Percentiles rank a stretch among this genome's conserved stretches.
These are phyloP conservation scores for Leishmania tropica DNA, from an alignment of 208 protist species.

Conservation along the genomic window DNA sequence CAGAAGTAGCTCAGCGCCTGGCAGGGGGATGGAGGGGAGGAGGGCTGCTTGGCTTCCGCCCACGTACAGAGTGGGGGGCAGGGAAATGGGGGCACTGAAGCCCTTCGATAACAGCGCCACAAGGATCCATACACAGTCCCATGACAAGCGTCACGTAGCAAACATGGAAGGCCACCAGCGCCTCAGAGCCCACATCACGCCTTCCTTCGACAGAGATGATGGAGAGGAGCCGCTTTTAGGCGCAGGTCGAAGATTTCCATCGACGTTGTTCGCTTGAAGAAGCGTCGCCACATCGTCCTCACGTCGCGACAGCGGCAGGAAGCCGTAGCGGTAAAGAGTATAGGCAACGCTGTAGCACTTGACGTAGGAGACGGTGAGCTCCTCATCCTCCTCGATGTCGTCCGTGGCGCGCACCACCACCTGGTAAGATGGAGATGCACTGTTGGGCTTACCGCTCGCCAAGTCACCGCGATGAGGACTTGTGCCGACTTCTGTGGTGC, in stretches of 20 bases:
- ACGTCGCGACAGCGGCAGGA: constrained; percentile 45
- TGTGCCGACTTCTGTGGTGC: not conserved
- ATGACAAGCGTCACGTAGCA: not conserved
- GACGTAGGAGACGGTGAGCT: constrained; percentile 52
- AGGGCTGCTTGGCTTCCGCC: not conserved
- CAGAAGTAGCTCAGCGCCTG: not conserved
- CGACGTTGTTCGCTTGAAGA: constrained; percentile 13
- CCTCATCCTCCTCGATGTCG: constrained; percentile 49
- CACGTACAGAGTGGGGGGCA: not conserved
- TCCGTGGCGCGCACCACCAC: constrained; percentile 41
- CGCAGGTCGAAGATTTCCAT: constrained; percentile 3
- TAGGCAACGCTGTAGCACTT: constrained; percentile 72
- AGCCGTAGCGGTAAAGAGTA: constrained; percentile 70
- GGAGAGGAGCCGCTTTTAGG: not conserved
- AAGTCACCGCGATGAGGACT: not conserved
- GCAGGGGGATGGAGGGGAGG: not conserved
- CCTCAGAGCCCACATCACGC: not conserved
- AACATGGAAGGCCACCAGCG: constrained; percentile 9
- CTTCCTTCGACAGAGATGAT: not conserved
- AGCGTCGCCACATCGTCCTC: constrained; percentile 39
- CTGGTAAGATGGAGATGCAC: constrained; percentile 6
- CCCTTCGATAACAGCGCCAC: not conserved
- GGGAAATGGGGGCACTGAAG: no score
- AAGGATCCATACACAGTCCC: not conserved
- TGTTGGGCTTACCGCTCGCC: not conserved